phyloP scores from a whole-genome alignment of 1,284 basidiomycete genomes.

The Ustilago xerochloae region DNA sequence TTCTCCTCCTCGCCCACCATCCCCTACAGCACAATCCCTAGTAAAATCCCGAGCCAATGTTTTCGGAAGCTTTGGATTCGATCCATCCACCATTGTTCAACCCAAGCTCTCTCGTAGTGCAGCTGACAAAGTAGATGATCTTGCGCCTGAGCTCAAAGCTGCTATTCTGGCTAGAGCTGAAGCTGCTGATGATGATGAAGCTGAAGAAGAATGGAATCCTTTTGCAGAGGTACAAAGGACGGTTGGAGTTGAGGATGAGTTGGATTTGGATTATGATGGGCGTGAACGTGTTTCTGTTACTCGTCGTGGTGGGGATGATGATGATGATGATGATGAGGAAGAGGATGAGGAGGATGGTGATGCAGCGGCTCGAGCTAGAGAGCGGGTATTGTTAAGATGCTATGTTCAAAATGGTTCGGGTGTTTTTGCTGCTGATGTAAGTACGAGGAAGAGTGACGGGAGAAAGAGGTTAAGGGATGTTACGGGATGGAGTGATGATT shows the following conservation, averaged over 20 bases:
- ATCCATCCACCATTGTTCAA: slow-evolving; percentile 21
- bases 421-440: slow-evolving; percentile 26
- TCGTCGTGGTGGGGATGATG: slow-evolving; percentile 5
- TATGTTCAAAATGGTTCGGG: slow-evolving; percentile 34
- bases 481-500: slow-evolving; percentile 46
- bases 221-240: slow-evolving; percentile 28
- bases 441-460: slow-evolving; percentile 17
- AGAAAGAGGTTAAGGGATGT: slow-evolving; percentile 21
- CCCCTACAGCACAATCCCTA: slow-evolving; percentile 12
- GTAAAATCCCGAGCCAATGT: slow-evolving; percentile 47
- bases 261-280: slow-evolving; percentile 45
- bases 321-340: slow-evolving; percentile 10
- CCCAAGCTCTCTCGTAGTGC: slow-evolving; percentile 12
- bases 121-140: slow-evolving; percentile 29
- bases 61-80: slow-evolving; percentile 41
- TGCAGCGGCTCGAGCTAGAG: slow-evolving; percentile 19
- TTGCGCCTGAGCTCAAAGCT: slow-evolving; percentile 46
- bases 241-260: slow-evolving; percentile 50
- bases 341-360: slow-evolving; percentile 7
- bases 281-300: slow-evolving; percentile 16
- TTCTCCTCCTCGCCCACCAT: not conserved
- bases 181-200: slow-evolving; percentile 48
- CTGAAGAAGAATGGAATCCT: slow-evolving; percentile 51
- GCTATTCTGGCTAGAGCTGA: slow-evolving; percentile 50
- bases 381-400: slow-evolving; percentile 34